Evolutionary conservation across 2,329 filamentous ascomycete genomes (phyloP).

Genomic region (Epicoccum nigrum): DNA sequence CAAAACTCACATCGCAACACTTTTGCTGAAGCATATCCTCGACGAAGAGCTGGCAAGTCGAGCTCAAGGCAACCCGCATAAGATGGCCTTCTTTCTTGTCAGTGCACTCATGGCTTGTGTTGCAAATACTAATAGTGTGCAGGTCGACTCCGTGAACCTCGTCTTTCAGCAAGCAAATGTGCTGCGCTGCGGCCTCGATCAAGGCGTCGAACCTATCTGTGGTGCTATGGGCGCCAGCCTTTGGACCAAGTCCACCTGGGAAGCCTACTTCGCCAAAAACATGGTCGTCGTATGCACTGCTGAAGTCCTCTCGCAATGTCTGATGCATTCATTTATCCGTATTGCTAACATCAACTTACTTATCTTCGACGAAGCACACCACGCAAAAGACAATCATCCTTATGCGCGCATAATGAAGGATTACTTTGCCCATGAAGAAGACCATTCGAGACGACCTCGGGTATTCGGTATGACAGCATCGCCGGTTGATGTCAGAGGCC

Average conservation of each 20-base stretch:
- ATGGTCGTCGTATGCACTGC: constrained; percentile 93
- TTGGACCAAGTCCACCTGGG: constrained; percentile 67
- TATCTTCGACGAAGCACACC: constrained; percentile 95
- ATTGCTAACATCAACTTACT: constrained; percentile 88
- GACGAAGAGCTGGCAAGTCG: constrained; percentile 78
- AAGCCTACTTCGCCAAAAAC: constrained; percentile 64
- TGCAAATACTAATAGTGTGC: constrained; percentile 5
- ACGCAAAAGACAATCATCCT: constrained; percentile 90
- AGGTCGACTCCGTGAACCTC: constrained; percentile 85
- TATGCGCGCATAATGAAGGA: constrained; percentile 91
- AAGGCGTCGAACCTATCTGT: constrained; percentile 74
- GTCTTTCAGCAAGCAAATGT: constrained; percentile 90
- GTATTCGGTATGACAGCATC: constrained; percentile 98
- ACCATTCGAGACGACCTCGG: constrained; percentile 64
- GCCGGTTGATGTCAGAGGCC: constrained; percentile 77
- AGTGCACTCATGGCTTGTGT: constrained; percentile 3
- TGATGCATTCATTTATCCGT: constrained; percentile 77
- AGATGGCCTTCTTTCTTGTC: constrained; percentile 84
- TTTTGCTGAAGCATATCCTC: constrained; percentile 78
- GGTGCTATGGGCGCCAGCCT: constrained; percentile 70
- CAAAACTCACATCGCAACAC: constrained; percentile 93
- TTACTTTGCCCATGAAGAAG: constrained; percentile 67
- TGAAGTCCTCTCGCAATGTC: constrained; percentile 78
- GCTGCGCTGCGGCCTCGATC: constrained; percentile 78
- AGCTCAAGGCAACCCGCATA: constrained; percentile 62